Evolutionary conservation across 2,329 filamentous ascomycete genomes (phyloP).

Genomic region (Beauveria sp.): DNA sequence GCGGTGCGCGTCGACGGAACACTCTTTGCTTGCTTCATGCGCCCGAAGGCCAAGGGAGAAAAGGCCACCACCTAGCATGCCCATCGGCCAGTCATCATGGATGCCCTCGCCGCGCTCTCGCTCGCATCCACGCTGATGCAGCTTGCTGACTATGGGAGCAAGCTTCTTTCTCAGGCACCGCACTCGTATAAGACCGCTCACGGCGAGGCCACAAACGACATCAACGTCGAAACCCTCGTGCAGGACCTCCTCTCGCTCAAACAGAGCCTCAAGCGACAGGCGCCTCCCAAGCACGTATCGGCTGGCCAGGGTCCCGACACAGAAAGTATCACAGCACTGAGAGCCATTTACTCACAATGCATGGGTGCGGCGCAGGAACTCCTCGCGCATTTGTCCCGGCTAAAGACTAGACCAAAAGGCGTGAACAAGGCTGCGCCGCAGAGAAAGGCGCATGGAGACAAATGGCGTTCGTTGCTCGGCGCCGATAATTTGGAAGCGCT

Average conservation of each 20-base stretch:
- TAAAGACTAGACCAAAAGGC: not conserved
- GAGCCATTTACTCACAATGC: not conserved
- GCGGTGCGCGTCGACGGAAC: not conserved
- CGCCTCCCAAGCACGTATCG: not conserved
- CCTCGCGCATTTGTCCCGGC: not conserved
- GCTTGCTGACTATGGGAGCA: not conserved
- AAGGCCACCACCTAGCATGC: not conserved
- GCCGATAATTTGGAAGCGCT: not conserved
- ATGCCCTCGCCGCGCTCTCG: slow-evolving; percentile 3
- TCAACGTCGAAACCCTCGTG: not conserved
- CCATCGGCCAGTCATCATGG: not conserved
- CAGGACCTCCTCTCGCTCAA: not conserved
- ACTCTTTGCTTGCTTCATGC: not conserved
- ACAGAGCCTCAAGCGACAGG: not conserved
- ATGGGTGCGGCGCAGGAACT: not conserved
- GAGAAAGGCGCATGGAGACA: not conserved
- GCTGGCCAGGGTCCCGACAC: not conserved
- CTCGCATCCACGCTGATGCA: not conserved
- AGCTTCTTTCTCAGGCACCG: not conserved
- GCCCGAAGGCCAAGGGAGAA: not conserved
- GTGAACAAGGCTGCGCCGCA: not conserved
- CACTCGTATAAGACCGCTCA: not conserved
- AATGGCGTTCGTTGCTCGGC: not conserved
- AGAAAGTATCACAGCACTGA: not conserved
- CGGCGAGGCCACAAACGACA: not conserved